These are phyloP conservation scores for Trichosporon coremiiforme DNA, from an alignment of 1,284 basidiomycete species.

Conservation along the genomic window DNA sequence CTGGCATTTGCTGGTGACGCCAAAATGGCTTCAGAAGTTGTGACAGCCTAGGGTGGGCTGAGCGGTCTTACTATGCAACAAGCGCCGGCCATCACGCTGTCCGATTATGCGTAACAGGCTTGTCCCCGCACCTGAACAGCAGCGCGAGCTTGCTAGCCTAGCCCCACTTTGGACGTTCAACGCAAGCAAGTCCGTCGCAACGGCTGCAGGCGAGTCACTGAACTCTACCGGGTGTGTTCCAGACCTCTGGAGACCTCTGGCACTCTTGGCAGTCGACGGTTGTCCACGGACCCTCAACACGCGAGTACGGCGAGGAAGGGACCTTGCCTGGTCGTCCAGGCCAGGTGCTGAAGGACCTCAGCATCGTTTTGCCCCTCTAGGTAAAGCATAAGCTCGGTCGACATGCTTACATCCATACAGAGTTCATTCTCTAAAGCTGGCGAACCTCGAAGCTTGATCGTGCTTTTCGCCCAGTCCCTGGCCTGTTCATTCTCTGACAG, in stretches of 20 bases:
- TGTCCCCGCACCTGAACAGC: background rate
- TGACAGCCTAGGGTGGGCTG: background rate
- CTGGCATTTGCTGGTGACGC: background rate
- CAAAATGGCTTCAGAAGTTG: background rate
- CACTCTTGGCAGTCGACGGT: too few relatives aligned
- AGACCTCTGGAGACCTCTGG: background rate
- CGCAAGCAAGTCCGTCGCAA: too few relatives aligned
- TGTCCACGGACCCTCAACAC: background rate
- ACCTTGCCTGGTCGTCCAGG: background rate
- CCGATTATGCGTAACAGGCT: conserved; percentile 3
- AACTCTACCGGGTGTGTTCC: conserved; percentile 10
- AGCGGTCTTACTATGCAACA: background rate
- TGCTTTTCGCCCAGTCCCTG: background rate
- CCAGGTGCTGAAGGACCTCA: background rate
- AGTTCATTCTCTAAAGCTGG: background rate
- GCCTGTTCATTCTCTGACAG: conserved; percentile 6
- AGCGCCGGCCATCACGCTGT: background rate
- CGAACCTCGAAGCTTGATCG: background rate
- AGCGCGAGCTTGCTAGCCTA: background rate
- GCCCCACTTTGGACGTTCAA: background rate
- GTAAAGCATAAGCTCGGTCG: background rate
- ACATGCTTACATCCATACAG: background rate
- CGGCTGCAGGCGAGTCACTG: background rate
- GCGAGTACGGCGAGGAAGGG: background rate
- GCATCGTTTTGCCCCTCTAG: background rate